Percentiles rank a stretch among this genome's conserved stretches.
These are phyloP conservation scores for Phytophthora uliginosa DNA, from an alignment of 352 stramenopile species.

Conservation along the genomic window DNA sequence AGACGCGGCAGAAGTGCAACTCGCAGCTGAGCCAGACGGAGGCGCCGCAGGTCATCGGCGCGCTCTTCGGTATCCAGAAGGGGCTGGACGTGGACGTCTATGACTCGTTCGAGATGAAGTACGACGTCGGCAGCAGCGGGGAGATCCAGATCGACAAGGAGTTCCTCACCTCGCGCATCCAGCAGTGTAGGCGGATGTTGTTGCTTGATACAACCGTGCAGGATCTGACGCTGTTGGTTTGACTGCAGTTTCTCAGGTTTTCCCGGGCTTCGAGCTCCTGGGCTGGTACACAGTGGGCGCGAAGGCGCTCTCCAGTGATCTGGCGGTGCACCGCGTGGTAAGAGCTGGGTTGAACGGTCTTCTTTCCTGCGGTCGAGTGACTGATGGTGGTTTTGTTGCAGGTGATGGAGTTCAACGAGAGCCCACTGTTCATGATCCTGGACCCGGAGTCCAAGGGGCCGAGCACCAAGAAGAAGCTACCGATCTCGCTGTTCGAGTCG, in stretches of 20 bases:
- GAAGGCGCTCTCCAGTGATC: constrained; percentile 76
- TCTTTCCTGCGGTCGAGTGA: neutral
- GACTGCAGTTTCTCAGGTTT: constrained; percentile 81
- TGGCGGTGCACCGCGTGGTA: constrained; percentile 83
- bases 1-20: constrained; percentile 88
- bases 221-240: neutral
- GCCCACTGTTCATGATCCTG: constrained; percentile 83
- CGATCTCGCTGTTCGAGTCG: constrained; percentile 87
- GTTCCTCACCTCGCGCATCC: constrained; percentile 80
- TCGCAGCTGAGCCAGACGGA: constrained; percentile 57
- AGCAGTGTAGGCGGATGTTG: constrained; percentile 72
- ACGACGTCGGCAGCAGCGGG: constrained; percentile 57
- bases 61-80: constrained; percentile 95
- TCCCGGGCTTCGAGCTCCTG: constrained; percentile 88
- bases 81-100: constrained; percentile 83
- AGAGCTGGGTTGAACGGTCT: constrained; percentile 1
- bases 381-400: constrained; percentile 27
- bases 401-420: constrained; percentile 92
- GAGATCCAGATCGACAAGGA: constrained; percentile 86
- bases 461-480: constrained; percentile 91
- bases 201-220: neutral
- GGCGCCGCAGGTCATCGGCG: constrained; percentile 80
- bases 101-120: constrained; percentile 92
- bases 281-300: constrained; percentile 90
- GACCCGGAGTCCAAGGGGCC: constrained; percentile 68